These are phyloP conservation scores for Solanum verrucosum DNA, from an alignment of 257 asterid species.

Conservation along the genomic window DNA sequence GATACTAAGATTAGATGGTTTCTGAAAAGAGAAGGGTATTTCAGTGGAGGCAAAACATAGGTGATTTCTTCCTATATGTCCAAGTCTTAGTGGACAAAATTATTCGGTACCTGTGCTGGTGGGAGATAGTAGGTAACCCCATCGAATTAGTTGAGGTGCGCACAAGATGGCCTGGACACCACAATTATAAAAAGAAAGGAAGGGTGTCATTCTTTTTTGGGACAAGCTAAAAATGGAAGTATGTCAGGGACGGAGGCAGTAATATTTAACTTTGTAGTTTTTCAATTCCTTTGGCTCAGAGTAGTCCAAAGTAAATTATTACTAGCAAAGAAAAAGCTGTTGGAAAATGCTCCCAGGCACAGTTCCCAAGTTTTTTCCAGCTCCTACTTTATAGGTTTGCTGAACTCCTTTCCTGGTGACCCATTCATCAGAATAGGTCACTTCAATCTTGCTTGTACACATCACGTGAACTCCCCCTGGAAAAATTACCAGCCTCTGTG, in stretches of 20 bases:
- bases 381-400: background rate
- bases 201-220: background rate
- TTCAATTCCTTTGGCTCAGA: background rate
- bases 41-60: background rate
- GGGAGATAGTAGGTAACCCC: background rate
- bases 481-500: background rate
- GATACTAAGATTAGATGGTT: background rate
- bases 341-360: background rate
- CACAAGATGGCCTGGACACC: background rate
- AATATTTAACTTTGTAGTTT: background rate
- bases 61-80: background rate
- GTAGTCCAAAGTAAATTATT: background rate
- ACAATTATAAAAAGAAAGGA: background rate
- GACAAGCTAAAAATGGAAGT: background rate
- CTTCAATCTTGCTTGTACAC: background rate
- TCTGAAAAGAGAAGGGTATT: background rate
- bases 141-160: background rate
- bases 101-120: background rate
- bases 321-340: background rate
- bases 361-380: background rate
- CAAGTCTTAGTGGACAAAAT: background rate
- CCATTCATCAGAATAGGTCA: background rate
- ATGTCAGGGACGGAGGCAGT: background rate
- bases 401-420: background rate
- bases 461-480: background rate